A percentile compares a stretch with the other conserved stretches of the same genome.
phyloP scores from a whole-genome alignment of 257 asterid genomes.

The Nicotiana attenuata region DNA sequence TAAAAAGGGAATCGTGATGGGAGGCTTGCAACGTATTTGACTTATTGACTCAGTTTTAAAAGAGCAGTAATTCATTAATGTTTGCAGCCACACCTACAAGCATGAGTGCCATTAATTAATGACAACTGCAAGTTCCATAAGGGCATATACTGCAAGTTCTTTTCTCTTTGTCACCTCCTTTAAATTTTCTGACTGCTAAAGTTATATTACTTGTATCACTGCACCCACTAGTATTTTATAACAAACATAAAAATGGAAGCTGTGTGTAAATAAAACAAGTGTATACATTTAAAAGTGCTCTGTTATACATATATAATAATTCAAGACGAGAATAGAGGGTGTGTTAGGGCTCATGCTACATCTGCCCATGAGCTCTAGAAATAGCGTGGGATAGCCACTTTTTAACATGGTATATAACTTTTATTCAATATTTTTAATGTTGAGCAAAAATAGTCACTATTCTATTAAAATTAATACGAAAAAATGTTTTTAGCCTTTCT shows the following conservation, averaged over 20 bases:
- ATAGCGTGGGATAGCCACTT: too few relatives aligned
- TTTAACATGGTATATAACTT: too few relatives aligned
- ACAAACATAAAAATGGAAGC: not conserved
- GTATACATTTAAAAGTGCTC: too few relatives aligned
- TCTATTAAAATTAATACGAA: too few relatives aligned
- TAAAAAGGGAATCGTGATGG: not conserved
- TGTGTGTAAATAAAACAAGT: not conserved
- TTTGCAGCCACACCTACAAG: not conserved
- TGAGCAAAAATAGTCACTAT: too few relatives aligned
- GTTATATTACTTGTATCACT: not conserved
- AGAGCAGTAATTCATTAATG: not conserved
- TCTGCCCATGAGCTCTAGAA: too few relatives aligned
- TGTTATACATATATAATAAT: too few relatives aligned
- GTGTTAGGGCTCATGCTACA: too few relatives aligned
- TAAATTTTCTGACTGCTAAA: not conserved
- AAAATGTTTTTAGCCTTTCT: too few relatives aligned
- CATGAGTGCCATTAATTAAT: not conserved
- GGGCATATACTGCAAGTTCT: not conserved
- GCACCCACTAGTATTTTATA: not conserved
- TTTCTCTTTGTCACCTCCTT: not conserved
- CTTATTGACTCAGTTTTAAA: not conserved
- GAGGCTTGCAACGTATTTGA: not conserved
- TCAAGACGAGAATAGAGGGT: too few relatives aligned
- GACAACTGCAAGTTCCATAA: not conserved
- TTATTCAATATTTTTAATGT: too few relatives aligned